Conservation (phyloP, 139 green algal species). For the Tetradesmus obliquus region DNA sequence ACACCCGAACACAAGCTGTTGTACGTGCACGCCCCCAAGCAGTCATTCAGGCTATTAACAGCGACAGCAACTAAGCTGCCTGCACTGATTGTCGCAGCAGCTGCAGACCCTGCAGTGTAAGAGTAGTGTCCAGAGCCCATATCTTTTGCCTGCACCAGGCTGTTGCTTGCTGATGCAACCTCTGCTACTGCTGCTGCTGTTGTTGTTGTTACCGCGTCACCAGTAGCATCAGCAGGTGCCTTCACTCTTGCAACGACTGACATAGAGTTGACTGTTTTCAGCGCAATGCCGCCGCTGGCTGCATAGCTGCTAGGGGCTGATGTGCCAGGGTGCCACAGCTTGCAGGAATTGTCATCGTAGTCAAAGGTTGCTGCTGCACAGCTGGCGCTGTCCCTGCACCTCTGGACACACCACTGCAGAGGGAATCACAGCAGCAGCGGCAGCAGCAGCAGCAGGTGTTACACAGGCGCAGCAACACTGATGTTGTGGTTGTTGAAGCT, state of each 20-base stretch:
- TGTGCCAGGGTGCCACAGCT: background rate
- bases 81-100: background rate
- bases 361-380: background rate
- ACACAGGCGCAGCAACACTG: background rate
- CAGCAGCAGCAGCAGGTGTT: background rate
- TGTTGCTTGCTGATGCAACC: background rate
- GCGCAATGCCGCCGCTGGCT: background rate
- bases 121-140: background rate
- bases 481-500: background rate
- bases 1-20: background rate
- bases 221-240: background rate
- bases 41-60: background rate
- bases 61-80: background rate
- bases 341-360: background rate
- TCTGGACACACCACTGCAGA: background rate
- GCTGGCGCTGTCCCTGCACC: background rate
- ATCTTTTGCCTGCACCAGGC: background rate
- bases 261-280: background rate
- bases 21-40: background rate
- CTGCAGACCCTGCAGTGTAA: background rate
- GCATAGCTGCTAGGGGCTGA: background rate
- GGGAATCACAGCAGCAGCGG: too few relatives aligned
- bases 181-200: background rate
- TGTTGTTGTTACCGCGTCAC: background rate
- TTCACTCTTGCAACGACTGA: background rate